A percentile compares a stretch with the other conserved stretches of the same genome.
Conservation (phyloP, 257 asterid species). For the Rehmannia glutinosa region DNA sequence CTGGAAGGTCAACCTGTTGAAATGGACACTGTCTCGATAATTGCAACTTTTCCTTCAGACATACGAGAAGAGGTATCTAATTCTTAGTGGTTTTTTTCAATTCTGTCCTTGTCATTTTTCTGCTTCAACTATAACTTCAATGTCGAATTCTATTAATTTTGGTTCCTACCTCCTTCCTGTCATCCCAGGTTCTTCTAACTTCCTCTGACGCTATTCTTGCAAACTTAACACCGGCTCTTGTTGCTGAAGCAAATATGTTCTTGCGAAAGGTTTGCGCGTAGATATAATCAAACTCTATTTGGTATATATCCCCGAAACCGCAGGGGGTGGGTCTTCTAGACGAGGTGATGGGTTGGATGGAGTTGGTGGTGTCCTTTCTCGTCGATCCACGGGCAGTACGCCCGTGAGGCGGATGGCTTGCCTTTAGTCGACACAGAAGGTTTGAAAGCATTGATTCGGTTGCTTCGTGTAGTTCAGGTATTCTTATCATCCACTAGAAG, state of each 20-base stretch:
- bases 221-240: slow-evolving; percentile 92
- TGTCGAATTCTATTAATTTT: slow-evolving; percentile 2
- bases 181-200: slow-evolving; percentile 83
- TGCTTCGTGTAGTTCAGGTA: slow-evolving; percentile 97
- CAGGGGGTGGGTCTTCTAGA: slow-evolving; percentile 89
- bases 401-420: slow-evolving; percentile 91
- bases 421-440: slow-evolving; percentile 90
- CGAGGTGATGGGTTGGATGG: slow-evolving; percentile 73
- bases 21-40: slow-evolving; percentile 96
- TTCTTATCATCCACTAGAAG: slow-evolving; percentile 12
- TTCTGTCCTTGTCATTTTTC: neutral
- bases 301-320: slow-evolving; percentile 88
- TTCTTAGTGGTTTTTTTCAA: neutral
- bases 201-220: slow-evolving; percentile 96
- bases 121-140: neutral
- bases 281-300: slow-evolving; percentile 78
- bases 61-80: slow-evolving; percentile 82
- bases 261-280: slow-evolving; percentile 93
- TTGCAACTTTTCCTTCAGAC: slow-evolving; percentile 96
- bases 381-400: slow-evolving; percentile 67
- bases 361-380: slow-evolving; percentile 66
- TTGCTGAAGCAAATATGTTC: slow-evolving; percentile 95
- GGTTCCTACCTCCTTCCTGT: neutral
- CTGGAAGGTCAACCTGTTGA: slow-evolving; percentile 98
- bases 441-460: slow-evolving; percentile 77